Evolutionary conservation across 1,139 yeast species (phyloP).

Genomic region (Pneumocystis jirovecii): DNA sequence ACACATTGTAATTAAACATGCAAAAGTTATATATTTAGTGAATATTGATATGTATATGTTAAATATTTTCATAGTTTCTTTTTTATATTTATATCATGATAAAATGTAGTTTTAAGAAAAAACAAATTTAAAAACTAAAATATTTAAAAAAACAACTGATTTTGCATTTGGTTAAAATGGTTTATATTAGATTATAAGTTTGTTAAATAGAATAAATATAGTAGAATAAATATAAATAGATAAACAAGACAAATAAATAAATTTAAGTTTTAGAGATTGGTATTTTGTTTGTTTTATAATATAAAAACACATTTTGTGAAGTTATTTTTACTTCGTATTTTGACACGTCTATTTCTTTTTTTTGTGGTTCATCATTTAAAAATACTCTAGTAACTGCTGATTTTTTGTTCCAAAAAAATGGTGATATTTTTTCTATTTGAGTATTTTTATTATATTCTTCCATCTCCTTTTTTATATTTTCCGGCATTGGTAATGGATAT

Average conservation of each 20-base stretch:
- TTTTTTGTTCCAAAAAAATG: conserved; percentile 9
- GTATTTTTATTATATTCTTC: conserved; percentile 4
- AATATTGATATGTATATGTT: not conserved
- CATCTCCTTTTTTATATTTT: conserved; percentile 5
- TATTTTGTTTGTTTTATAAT: not conserved
- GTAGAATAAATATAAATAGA: too few relatives aligned
- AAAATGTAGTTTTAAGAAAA: not conserved
- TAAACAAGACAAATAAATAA: not conserved
- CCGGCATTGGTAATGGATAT: conserved; percentile 9
- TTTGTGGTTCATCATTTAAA: conserved; percentile 5
- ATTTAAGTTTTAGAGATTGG: not conserved
- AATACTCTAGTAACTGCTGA: conserved; percentile 4
- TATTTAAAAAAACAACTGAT: not conserved
- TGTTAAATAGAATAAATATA: too few relatives aligned
- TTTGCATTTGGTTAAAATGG: not conserved
- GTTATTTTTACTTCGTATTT: not conserved
- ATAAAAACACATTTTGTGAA: not conserved
- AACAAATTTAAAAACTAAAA: not conserved
- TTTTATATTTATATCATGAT: not conserved
- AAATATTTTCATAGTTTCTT: not conserved
- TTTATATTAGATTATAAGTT: not conserved
- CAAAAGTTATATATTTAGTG: not conserved
- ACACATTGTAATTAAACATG: not conserved
- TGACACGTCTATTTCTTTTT: not conserved
- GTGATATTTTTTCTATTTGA: not conserved